Conservation (phyloP, 2,329 filamentous ascomycete genomes). For the Fusarium gaditjirri region DNA sequence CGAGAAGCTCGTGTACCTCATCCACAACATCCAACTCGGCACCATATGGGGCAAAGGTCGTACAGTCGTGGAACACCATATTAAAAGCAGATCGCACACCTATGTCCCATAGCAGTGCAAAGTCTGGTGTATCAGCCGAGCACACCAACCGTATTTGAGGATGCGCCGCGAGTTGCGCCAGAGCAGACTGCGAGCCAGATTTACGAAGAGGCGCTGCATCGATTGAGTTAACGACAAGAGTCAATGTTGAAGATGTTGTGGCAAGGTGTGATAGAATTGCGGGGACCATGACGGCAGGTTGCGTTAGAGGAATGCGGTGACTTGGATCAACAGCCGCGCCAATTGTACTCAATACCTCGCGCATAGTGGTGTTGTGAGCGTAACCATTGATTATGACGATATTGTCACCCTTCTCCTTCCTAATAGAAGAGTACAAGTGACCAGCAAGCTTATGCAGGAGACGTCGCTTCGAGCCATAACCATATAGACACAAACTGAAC, state of each 20-base stretch:
- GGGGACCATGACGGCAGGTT: constrained; percentile 75
- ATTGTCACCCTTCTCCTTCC: constrained; percentile 49
- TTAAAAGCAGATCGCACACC: constrained; percentile 83
- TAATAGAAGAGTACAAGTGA: constrained; percentile 62
- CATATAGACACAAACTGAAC: constrained; percentile 91
- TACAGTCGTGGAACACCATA: constrained; percentile 93
- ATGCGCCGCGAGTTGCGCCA: constrained; percentile 81
- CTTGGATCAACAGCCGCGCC: constrained; percentile 68
- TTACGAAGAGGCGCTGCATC: constrained; percentile 83
- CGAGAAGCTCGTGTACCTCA: constrained; percentile 87
- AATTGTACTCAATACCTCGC: constrained; percentile 77
- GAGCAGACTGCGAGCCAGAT: constrained; percentile 72
- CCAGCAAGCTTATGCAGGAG: constrained; percentile 81
- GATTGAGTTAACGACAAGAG: constrained; percentile 85
- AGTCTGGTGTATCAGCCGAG: constrained; percentile 89
- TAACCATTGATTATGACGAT: constrained; percentile 93
- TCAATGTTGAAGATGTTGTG: constrained; percentile 59
- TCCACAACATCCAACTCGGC: constrained; percentile 86
- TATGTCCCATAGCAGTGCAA: constrained; percentile 89
- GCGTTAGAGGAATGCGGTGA: constrained; percentile 65
- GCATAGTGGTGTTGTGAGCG: constrained; percentile 70
- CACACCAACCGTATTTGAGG: constrained; percentile 77
- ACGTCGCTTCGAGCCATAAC: constrained; percentile 87
- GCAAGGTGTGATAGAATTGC: constrained; percentile 71
- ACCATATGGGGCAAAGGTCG: constrained; percentile 82